Evolutionary conservation across 805 yeast species (phyloP).

Genomic region (Candida rishiriensis): DNA sequence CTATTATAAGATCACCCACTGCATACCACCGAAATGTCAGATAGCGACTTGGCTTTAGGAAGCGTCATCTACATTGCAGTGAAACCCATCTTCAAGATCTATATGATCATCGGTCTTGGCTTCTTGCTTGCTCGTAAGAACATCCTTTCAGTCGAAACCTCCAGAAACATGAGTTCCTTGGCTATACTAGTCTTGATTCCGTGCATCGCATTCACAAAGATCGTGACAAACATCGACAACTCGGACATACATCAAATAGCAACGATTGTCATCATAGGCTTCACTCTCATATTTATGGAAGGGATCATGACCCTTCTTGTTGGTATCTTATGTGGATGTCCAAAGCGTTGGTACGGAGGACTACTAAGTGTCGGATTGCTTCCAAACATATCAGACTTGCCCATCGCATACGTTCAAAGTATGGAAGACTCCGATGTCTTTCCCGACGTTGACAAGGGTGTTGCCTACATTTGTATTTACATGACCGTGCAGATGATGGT

Average conservation of each 20-base stretch:
- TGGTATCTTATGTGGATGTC: conserved; percentile 50
- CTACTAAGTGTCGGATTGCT: conserved; percentile 61
- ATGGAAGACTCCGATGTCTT: conserved; percentile 61
- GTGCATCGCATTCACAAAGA: conserved; percentile 67
- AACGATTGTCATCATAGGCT: conserved; percentile 47
- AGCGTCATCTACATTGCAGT: conserved; percentile 70
- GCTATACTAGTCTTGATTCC: conserved; percentile 70
- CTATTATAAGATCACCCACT: no score
- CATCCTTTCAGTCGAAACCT: conserved; percentile 60
- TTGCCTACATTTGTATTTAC: conserved; percentile 78
- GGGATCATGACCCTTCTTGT: conserved; percentile 36
- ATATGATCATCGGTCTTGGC: conserved; percentile 66
- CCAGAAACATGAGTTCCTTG: conserved; percentile 65
- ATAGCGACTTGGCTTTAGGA: conserved; percentile 38
- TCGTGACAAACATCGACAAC: conserved; percentile 62
- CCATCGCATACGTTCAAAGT: conserved; percentile 78
- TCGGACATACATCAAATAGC: conserved; percentile 70
- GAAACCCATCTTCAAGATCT: conserved; percentile 83
- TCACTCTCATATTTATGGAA: conserved; percentile 43
- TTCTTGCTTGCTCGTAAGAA: conserved; percentile 57
- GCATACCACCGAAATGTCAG: conserved; percentile 1
- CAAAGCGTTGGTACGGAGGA: conserved; percentile 76
- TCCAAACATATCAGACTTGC: conserved; percentile 78
- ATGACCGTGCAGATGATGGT: conserved; percentile 61
- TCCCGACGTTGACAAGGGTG: conserved; percentile 62